These are phyloP conservation scores for Tephrocybe sp. DNA, from an alignment of 768 basidiomycete genomes.

Conservation along the genomic window DNA sequence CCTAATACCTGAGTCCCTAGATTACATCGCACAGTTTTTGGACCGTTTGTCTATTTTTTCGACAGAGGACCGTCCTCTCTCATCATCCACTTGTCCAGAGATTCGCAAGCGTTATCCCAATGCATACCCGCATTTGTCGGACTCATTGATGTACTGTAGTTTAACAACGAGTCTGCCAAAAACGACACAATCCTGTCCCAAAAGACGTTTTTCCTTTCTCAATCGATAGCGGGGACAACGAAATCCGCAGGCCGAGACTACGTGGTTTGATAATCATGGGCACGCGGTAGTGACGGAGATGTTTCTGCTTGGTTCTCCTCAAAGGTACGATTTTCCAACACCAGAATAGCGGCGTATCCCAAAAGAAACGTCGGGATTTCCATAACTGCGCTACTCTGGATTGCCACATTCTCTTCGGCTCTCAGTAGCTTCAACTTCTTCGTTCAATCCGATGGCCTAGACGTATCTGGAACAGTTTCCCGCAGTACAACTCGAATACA, in stretches of 20 bases:
- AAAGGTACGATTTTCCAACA: too few species aligned
- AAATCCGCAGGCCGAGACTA: too few species aligned
- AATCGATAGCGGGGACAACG: too few species aligned
- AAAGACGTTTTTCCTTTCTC: not conserved
- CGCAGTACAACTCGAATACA: not conserved
- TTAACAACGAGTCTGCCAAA: too few species aligned
- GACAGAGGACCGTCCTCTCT: not conserved
- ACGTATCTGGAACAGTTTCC: not conserved
- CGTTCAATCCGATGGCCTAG: constrained; percentile 2
- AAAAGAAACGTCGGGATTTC: not conserved
- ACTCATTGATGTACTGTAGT: too few species aligned
- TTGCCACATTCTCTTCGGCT: constrained; percentile 1
- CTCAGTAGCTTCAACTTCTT: not conserved
- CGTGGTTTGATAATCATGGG: too few species aligned
- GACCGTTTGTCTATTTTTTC: not conserved
- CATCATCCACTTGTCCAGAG: too few species aligned
- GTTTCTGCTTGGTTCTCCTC: not conserved
- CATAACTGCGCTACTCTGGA: not conserved
- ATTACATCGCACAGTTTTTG: not conserved
- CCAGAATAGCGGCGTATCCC: not conserved
- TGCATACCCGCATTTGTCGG: not conserved
- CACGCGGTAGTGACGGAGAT: too few species aligned
- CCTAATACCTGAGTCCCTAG: constrained; percentile 2
- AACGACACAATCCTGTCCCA: too few species aligned
- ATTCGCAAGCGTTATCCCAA: too few species aligned